Evolutionary conservation across 306 rosid species (phyloP), one percentile per base, ranked within the genome.

Genomic region (Acacia crassicarpa): DNA sequence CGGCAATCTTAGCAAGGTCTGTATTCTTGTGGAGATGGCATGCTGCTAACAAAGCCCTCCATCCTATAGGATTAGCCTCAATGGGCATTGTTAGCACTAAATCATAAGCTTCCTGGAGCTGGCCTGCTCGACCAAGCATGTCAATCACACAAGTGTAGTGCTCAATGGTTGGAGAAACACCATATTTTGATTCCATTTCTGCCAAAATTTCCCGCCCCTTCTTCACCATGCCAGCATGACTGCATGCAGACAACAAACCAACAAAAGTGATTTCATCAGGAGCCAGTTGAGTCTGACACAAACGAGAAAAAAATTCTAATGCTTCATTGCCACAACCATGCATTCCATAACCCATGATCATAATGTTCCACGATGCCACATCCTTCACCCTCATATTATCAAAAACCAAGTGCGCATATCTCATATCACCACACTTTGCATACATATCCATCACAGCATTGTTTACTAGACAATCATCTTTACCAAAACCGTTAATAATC

Each of bases 371-470:
- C 10, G 98, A 95, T 45, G 98, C 97, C 58, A 90, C 86, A 73
- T 95, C 98, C 83, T 87, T 93, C 32, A 68, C 81, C 13, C 82
- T 83, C 93, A 90, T 88, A 58, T 16, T 80, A 53, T 87, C 80
- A 65, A 95, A 95, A 85, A 91, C 74, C 84, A 74, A 67, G 56
- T 27, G 76, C 46, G 97, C 97, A 76, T 90, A 88, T 84, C 87
- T 89, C 98, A 91, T 85, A 76, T 87, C 88, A 69, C 98, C 98
- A 23, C 98, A 93, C 86, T 91, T 91, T 33, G 95, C 89, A 79
- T 95, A 90, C 98, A 93, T 93, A 86, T 91, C 95, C 94, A 95
- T 90, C 48, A 95, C 66, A 70, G 92, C 92, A 84, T 95, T 95
- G 84, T 72, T 85, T 80, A 93, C 80, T 16, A 80, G 74, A 40